Percentiles rank a stretch among this genome's conserved stretches.
Conservation (phyloP, 1,284 basidiomycete species). For the Gastroboletus turbinatus region DNA sequence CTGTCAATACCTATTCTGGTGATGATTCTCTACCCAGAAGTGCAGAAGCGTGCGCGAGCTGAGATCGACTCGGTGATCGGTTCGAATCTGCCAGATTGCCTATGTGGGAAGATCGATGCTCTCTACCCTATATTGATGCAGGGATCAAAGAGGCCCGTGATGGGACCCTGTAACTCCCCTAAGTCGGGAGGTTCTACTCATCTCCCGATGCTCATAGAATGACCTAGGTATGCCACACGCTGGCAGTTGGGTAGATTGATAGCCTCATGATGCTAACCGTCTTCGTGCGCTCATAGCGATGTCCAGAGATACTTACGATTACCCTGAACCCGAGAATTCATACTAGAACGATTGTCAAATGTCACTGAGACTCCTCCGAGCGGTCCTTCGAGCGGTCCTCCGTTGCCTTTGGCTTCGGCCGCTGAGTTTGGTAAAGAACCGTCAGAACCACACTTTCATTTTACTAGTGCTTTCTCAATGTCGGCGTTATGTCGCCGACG, state of each 20-base stretch:
- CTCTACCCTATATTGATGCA: constrained; percentile 11
- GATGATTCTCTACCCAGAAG: constrained; percentile 17
- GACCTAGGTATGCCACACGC: constrained; percentile 7
- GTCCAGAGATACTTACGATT: constrained; percentile 39
- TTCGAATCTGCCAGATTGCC: constrained; percentile 18
- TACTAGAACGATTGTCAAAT: constrained; percentile 38
- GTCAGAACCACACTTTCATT: background rate
- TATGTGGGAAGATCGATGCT: constrained; percentile 12
- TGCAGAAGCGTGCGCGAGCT: constrained; percentile 14
- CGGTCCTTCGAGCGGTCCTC: too few species aligned
- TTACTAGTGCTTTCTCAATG: background rate
- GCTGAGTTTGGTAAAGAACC: constrained; percentile 36
- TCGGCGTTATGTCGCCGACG: constrained; percentile 42
- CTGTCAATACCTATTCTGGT: constrained; percentile 10
- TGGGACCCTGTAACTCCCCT: background rate
- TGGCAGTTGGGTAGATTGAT: too few species aligned
- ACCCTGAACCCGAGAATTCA: constrained; percentile 42
- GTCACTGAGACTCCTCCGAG: constrained; percentile 13
- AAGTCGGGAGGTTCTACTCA: background rate
- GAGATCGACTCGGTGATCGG: constrained; percentile 15
- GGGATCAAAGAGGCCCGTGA: background rate
- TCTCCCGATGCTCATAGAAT: background rate
- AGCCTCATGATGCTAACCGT: background rate
- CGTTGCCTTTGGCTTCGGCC: constrained; percentile 45
- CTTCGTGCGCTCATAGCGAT: constrained; percentile 35